Percentiles rank a stretch among this genome's conserved stretches.
phyloP scores from a whole-genome alignment of 2,329 filamentous ascomycete species.

The Pseudocercospora musae region DNA sequence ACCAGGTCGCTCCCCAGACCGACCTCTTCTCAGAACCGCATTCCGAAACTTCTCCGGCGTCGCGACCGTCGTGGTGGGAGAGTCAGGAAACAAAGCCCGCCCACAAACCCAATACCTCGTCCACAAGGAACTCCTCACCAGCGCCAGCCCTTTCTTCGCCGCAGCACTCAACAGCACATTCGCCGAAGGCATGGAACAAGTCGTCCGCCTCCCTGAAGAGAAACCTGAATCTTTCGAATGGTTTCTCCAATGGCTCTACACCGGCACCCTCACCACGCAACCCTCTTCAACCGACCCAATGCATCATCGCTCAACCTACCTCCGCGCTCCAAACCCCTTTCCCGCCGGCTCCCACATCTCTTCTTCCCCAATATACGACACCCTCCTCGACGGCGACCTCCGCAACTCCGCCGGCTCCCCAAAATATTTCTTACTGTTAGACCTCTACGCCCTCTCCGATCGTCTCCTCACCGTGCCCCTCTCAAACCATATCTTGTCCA shows the following conservation, averaged over 20 bases:
- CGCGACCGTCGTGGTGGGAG: constrained; percentile 41
- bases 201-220: constrained; percentile 45
- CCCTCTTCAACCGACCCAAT: constrained; percentile 12
- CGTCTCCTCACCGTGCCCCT: constrained; percentile 46
- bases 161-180: constrained; percentile 49
- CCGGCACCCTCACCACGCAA: constrained; percentile 35
- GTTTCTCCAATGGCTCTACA: constrained; percentile 53
- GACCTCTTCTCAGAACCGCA: constrained; percentile 36
- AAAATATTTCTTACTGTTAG: constrained; percentile 50
- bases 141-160: constrained; percentile 50
- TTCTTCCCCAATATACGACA: constrained; percentile 8
- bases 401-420: constrained; percentile 47
- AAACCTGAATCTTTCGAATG: constrained; percentile 48
- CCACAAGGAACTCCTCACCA: constrained; percentile 48
- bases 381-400: constrained; percentile 35
- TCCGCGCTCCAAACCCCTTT: constrained; percentile 5
- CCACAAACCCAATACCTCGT: constrained; percentile 42
- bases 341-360: neutral
- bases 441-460: constrained; percentile 48
- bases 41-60: constrained; percentile 42
- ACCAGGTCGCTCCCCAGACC: constrained; percentile 26
- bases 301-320: neutral
- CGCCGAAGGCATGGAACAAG: constrained; percentile 43
- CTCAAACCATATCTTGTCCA: constrained; percentile 44
- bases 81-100: constrained; percentile 24